Evolutionary conservation across 1,139 yeast genomes (phyloP).

Genomic region (Blastobotrys niveus): DNA sequence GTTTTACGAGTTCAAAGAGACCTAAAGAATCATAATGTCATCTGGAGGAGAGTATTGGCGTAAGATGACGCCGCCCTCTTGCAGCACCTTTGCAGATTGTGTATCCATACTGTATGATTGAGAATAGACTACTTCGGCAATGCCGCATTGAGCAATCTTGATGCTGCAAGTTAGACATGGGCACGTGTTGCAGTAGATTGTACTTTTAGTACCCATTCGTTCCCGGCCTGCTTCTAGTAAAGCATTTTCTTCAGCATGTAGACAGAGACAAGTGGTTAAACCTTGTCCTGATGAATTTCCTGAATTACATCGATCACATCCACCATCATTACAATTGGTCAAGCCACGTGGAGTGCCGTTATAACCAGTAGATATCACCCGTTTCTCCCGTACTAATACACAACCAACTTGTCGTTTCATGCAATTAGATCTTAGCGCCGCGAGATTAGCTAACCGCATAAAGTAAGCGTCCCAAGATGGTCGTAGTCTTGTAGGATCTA

Average conservation of each 20-base stretch:
- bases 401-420: conserved; percentile 98
- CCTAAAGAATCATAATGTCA: conserved; percentile 28
- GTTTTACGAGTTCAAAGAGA: conserved; percentile 52
- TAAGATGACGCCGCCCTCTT: conserved; percentile 64
- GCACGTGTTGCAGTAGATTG: conserved; percentile 89
- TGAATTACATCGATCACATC: conserved; percentile 71
- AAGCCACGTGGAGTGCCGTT: conserved; percentile 93
- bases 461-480: conserved; percentile 97
- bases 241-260: conserved; percentile 98
- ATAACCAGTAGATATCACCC: conserved; percentile 94
- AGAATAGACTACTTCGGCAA: conserved; percentile 87
- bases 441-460: conserved; percentile 87
- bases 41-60: conserved; percentile 69
- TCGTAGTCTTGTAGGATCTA: conserved; percentile 59
- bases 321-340: conserved; percentile 89
- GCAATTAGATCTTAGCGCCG: conserved; percentile 88
- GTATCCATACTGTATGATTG: conserved; percentile 90
- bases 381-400: conserved; percentile 76
- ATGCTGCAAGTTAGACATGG: conserved; percentile 96
- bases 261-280: conserved; percentile 78
- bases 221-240: conserved; percentile 90
- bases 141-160: conserved; percentile 89
- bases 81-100: conserved; percentile 61
- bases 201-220: conserved; percentile 57
- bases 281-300: conserved; percentile 60